Base-by-base conservation (phyloP, 257 asterid genomes). In the Mentha longifolia region DNA sequence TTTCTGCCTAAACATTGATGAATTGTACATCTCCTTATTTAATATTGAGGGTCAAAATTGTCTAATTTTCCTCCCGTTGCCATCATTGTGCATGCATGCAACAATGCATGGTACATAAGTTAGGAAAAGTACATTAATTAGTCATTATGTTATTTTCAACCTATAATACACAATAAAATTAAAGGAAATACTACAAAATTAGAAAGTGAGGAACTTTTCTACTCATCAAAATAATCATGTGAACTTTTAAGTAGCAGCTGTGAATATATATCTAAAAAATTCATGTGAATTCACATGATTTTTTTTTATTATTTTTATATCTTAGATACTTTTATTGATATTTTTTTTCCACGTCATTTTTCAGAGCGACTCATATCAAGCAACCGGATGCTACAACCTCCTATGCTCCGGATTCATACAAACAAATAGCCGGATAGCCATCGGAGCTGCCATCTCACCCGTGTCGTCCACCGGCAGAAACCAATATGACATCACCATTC, bases 371-470 rank as follows among this genome's bases (percentile, higher is more conserved):
- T 81, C 96, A 37, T 93, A 93, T 65, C 92, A 82, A 81, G 91
- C 97, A 39, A 93, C 98, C 0, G 98, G 98, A 35, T 93, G 98
- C 73, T 93, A 93, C 81, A 93, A 93, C 59, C 90, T 91, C 28
- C 51, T 91, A 19, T 93, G 97, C 70, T 76, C 98, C 2, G 98
- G 98, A 55, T 93, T 93, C 68, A 83, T 93, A 37, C 98, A 93
- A 62, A 90, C 97, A 14, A 87, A 87, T 20, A 89, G 89, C 49
- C 83, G 89, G 57, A 81, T 93, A 39, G 98, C 97, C 41, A 91
- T 93, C 46, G 97, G 97, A 45, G 98, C 95, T 35, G 92, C 96
- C 72, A 91, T 93, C 81, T 86, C 96, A 47, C 98, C 98, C 5
- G 65, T 89, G 2, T 93, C 98, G 0, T 45, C 86, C 0, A 19